These are phyloP conservation scores for Ophiocordyceps robertsii DNA, from an alignment of 2,329 filamentous ascomycete species.

Conservation along the genomic window DNA sequence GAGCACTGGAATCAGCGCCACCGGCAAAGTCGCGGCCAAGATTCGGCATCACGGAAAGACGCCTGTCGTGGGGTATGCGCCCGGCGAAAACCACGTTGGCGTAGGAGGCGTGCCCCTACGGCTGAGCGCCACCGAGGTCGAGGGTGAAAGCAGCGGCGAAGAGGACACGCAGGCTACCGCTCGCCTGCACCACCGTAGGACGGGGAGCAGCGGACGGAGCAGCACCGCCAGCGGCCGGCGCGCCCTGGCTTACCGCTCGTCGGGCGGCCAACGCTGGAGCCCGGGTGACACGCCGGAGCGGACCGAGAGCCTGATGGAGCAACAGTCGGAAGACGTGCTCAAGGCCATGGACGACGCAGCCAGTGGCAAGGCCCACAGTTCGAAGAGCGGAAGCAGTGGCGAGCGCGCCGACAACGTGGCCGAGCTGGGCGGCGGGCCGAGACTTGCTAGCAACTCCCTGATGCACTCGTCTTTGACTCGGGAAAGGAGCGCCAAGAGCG, in stretches of 20 bases:
- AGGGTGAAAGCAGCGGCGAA: conserved; percentile 72
- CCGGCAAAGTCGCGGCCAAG: conserved; percentile 63
- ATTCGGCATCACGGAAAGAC: conserved; percentile 79
- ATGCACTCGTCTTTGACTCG: conserved; percentile 44
- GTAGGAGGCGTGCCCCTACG: conserved; percentile 77
- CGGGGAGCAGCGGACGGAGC: conserved; percentile 63
- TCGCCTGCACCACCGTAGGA: conserved; percentile 51
- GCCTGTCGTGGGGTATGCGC: conserved; percentile 64
- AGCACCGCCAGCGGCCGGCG: conserved; percentile 44
- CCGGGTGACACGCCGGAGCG: conserved; percentile 43
- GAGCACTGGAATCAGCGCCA: conserved; percentile 47
- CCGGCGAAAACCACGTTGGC: conserved; percentile 60
- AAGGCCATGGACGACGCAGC: conserved; percentile 24
- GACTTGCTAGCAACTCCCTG: conserved; percentile 44
- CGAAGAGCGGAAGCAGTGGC: conserved; percentile 40
- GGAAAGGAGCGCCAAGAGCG: conserved; percentile 52
- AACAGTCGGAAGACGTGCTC: conserved; percentile 18
- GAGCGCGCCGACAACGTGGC: conserved; percentile 48
- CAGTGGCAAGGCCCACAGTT: conserved; percentile 36
- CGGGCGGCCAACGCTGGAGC: conserved; percentile 36
- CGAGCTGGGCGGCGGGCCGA: conserved; percentile 35
- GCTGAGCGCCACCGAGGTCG: conserved; percentile 88
- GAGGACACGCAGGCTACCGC: conserved; percentile 40
- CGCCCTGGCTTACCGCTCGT: conserved; percentile 34
- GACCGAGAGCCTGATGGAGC: conserved; percentile 35